A percentile compares a stretch with the other conserved stretches of the same genome.
Evolutionary conservation across 116 monocot genomes (phyloP).

Genomic region (Posidonia oceanica): DNA sequence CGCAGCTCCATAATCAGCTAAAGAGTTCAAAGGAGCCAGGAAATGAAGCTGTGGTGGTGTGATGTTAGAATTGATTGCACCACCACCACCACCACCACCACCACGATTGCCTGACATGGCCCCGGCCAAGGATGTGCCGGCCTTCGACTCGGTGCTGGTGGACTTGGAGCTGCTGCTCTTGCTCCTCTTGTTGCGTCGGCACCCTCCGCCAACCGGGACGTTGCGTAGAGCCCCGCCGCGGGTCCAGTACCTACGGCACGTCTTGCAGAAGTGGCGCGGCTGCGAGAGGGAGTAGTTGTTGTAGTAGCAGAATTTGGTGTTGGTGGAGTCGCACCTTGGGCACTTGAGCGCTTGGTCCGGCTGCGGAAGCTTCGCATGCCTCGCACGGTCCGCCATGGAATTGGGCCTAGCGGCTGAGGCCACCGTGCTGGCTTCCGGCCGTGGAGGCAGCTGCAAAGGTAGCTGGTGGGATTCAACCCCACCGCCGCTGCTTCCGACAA

Average conservation of each 20-base stretch:
- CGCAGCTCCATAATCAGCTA: slow-evolving; percentile 22
- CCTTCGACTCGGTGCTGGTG: slow-evolving; percentile 4
- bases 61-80: slow-evolving; percentile 7
- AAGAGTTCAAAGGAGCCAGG: slow-evolving; percentile 27
- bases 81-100: not conserved
- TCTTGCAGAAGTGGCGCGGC: slow-evolving; percentile 75
- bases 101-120: not conserved
- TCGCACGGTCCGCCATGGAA: slow-evolving; percentile 52
- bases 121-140: slow-evolving; percentile 9
- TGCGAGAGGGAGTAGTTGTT: slow-evolving; percentile 71
- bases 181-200: slow-evolving; percentile 66
- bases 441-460: slow-evolving; percentile 7
- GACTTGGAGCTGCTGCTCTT: slow-evolving; percentile 20
- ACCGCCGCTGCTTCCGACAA: not conserved
- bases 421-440: not conserved
- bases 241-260: slow-evolving; percentile 77
- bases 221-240: slow-evolving; percentile 59
- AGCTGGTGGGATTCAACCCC: not conserved
- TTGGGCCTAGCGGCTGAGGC: slow-evolving; percentile 10
- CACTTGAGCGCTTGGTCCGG: slow-evolving; percentile 52
- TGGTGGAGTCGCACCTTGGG: slow-evolving; percentile 57
- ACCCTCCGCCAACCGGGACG: slow-evolving; percentile 73
- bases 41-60: slow-evolving; percentile 24
- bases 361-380: slow-evolving; percentile 50
- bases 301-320: slow-evolving; percentile 80